A percentile compares a stretch with the other conserved stretches of the same genome.
These are phyloP conservation scores for Leucocoprinus sp. DNA, from an alignment of 768 basidiomycete genomes.

Conservation along the genomic window DNA sequence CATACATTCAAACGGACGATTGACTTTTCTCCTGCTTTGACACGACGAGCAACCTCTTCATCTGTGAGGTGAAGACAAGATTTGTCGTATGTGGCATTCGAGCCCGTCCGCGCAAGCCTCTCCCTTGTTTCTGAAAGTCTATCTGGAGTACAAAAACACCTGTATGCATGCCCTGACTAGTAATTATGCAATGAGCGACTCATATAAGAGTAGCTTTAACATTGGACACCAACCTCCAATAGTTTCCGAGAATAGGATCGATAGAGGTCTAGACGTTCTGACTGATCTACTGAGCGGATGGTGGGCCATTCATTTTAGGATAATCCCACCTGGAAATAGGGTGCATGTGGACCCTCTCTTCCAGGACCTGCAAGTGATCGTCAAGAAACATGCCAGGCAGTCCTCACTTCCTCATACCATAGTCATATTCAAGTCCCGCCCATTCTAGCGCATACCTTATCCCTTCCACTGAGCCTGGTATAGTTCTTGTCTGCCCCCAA, in stretches of 20 bases:
- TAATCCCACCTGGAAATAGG: slow-evolving; percentile 73
- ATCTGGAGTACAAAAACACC: slow-evolving; percentile 86
- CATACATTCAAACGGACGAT: slow-evolving; percentile 85
- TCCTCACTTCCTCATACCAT: slow-evolving; percentile 44
- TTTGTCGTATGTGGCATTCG: slow-evolving; percentile 80
- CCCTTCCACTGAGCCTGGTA: slow-evolving; percentile 78
- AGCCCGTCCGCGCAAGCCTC: slow-evolving; percentile 63
- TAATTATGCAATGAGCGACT: not conserved
- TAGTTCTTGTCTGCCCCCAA: slow-evolving; percentile 80
- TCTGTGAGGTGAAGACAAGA: slow-evolving; percentile 78
- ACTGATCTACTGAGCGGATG: slow-evolving; percentile 38
- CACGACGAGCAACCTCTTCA: slow-evolving; percentile 72
- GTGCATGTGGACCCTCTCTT: slow-evolving; percentile 62
- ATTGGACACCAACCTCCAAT: slow-evolving; percentile 48
- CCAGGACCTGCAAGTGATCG: slow-evolving; percentile 55
- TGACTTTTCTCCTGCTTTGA: slow-evolving; percentile 67
- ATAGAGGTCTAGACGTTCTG: slow-evolving; percentile 84
- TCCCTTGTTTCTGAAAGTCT: slow-evolving; percentile 61
- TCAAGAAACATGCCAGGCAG: not conserved
- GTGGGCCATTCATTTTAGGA: not conserved
- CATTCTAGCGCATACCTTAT: slow-evolving; percentile 73
- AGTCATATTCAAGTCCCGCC: slow-evolving; percentile 89
- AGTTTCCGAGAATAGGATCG: slow-evolving; percentile 63
- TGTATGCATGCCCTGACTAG: slow-evolving; percentile 84
- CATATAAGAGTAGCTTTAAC: not conserved